Conservation (phyloP, 2,329 filamentous ascomycete genomes). For the Purpureocillium takamizusanense region DNA sequence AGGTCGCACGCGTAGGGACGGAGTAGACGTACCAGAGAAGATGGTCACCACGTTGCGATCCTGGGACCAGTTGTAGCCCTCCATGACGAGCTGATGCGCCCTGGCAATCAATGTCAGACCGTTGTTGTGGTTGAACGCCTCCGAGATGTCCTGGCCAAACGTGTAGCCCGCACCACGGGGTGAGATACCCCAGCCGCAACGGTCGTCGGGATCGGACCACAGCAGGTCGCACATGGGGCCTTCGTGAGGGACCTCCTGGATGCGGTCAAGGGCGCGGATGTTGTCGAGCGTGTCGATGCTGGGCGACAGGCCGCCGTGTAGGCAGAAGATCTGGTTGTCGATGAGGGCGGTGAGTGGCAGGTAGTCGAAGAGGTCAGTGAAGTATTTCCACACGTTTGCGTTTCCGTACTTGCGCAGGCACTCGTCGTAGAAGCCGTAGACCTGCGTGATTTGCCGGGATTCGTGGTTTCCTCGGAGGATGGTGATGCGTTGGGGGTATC, state of each 20-base stretch:
- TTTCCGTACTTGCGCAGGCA: constrained; percentile 98
- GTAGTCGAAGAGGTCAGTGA: constrained; percentile 98
- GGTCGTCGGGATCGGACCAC: constrained; percentile 96
- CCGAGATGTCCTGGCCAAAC: constrained; percentile 93
- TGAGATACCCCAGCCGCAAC: constrained; percentile 92
- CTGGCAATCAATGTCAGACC: constrained; percentile 89
- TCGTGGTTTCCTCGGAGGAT: constrained; percentile 99
- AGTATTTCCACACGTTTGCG: constrained; percentile 98
- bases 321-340: constrained; percentile 98
- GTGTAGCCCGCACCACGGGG: constrained; percentile 92
- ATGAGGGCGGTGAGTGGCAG: constrained; percentile 94
- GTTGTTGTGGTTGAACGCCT: constrained; percentile 99
- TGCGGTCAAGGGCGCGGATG: constrained; percentile 88
- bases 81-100: constrained; percentile 98
- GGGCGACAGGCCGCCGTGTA: constrained; percentile 94
- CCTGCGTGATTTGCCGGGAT: constrained; percentile 96
- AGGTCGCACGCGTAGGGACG: constrained; percentile 6
- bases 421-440: constrained; percentile 99
- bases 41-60: constrained; percentile 98
- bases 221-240: constrained; percentile 96
- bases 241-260: constrained; percentile 97
- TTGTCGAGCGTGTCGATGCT: constrained; percentile 94
- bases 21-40: constrained; percentile 66
- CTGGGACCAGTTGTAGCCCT: constrained; percentile 99
- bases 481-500: constrained; percentile 95